Evolutionary conservation across 257 asterid genomes (phyloP), one percentile per base, ranked within the genome.

Genomic region (Paraleonurus japonicus): DNA sequence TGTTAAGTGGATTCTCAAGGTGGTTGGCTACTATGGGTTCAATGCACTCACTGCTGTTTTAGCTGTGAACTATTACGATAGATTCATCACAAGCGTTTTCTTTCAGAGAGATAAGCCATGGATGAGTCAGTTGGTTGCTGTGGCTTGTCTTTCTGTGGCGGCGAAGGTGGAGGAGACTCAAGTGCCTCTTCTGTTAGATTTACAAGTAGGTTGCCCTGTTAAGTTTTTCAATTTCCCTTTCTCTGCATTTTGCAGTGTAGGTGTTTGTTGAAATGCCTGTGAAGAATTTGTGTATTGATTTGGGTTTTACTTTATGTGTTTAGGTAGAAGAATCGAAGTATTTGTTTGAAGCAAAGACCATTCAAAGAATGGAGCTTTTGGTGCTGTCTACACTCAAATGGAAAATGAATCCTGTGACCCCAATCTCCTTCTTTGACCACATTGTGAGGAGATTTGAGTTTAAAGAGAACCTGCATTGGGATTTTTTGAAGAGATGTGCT

Each of bases 71-170:
- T 92, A 88, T 60, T 92, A 73, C 26, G 95, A 92, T 80, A 82
- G 95, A 78, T 89, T 87, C 65, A 22, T 92, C 11, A 64, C 87
- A 0, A 87, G 92, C 75, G 48, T 60, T 16, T 81, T 79, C 72
- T 87, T 92, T 69, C 93, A 89, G 90, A 84, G 75, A 32, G 99
- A 92, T 84, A 89, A 87, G 88, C 96, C 96, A 20, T 95, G 98
- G 99, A 92, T 84, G 97, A 81, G 90, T 76, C 99, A 92, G 77
- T 82, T 95, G 65, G 88, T 87, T 67, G 90, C 97, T 35, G 98
- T 95, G 19, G 95, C 99, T 54, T 95, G 96, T 64, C 92, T 95
- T 62, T 95, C 97, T 4, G 62, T 95, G n/a, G 99, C 99, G 82
- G 96, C 99, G 0, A 95, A 95, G 71, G 82, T 95, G 81, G 99